Conservation (phyloP, 768 basidiomycete species). For the Calvatia gigantea region DNA sequence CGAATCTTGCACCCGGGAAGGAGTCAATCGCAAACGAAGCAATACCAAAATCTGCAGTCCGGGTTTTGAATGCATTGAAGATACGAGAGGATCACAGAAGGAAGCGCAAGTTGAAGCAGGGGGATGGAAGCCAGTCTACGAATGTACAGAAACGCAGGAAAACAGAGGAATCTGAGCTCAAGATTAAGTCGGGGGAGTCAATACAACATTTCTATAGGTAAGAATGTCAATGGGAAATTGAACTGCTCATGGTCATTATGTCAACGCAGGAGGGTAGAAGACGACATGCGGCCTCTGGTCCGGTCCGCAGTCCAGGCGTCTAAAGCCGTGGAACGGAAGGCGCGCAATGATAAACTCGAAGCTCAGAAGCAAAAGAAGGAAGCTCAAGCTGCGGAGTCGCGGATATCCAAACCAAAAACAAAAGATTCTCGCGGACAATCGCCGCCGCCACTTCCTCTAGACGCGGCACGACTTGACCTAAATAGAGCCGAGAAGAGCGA, state of each 20-base stretch:
- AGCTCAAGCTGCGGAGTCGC: slow-evolving; percentile 13
- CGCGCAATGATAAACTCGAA: slow-evolving; percentile 33
- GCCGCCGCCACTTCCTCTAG: slow-evolving; percentile 11
- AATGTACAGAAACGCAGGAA: slow-evolving; percentile 30
- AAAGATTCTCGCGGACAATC: slow-evolving; percentile 16
- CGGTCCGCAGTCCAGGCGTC: slow-evolving; percentile 59
- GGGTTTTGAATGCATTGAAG: slow-evolving; percentile 60
- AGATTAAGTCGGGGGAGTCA: slow-evolving; percentile 65
- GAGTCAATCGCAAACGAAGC: slow-evolving; percentile 46
- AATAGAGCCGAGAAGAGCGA: slow-evolving; percentile 23
- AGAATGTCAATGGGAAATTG: neutral
- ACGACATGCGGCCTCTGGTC: slow-evolving; percentile 62
- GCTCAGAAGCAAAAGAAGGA: slow-evolving; percentile 22
- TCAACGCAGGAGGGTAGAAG: slow-evolving; percentile 62
- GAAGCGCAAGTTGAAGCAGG: slow-evolving; percentile 40
- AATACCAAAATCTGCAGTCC: slow-evolving; percentile 65
- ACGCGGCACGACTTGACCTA: slow-evolving; percentile 7
- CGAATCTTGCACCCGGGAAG: slow-evolving; percentile 46
- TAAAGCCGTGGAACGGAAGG: slow-evolving; percentile 45
- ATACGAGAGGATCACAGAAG: slow-evolving; percentile 53
- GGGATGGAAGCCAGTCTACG: slow-evolving; percentile 23
- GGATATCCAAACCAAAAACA: slow-evolving; percentile 16
- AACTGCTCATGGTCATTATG: neutral
- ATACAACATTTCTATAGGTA: slow-evolving; percentile 76
- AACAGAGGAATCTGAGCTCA: slow-evolving; percentile 27